phyloP scores from a whole-genome alignment of 2,329 filamentous ascomycete genomes.

The Metarhizium guizhouense region DNA sequence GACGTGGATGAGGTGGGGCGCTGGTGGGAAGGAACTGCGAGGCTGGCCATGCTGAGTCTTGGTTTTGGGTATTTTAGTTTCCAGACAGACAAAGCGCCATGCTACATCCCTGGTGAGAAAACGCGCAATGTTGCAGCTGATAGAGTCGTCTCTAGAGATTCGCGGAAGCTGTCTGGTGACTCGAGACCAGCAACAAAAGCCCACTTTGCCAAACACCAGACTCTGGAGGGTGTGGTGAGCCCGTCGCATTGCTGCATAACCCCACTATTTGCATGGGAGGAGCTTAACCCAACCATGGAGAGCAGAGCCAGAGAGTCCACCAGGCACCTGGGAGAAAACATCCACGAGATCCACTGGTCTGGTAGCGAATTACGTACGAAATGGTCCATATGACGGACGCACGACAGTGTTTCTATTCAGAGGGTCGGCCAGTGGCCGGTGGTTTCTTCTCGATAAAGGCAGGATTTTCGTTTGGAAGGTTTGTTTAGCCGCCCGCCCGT shows the following conservation, averaged over 20 bases:
- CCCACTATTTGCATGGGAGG: slow-evolving; percentile 11
- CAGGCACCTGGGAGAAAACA: no score
- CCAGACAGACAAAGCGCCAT: not conserved
- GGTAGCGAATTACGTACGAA: not conserved
- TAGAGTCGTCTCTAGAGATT: not conserved
- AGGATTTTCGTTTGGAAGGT: no score
- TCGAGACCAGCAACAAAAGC: not conserved
- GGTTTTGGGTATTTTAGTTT: not conserved
- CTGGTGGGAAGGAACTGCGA: slow-evolving; percentile 19
- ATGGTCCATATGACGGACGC: no score
- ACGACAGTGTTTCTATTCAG: no score
- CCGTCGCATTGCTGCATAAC: slow-evolving; percentile 12
- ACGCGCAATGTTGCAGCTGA: not conserved
- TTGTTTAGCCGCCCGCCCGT: no score
- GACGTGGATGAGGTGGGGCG: slow-evolving; percentile 10
- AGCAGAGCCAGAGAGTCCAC: no score
- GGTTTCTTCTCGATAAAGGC: no score
- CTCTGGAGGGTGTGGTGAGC: not conserved
- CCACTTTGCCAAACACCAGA: not conserved
- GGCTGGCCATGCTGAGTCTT: slow-evolving; percentile 15
- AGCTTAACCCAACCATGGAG: not conserved
- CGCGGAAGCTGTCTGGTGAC: no score
- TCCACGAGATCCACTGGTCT: not conserved
- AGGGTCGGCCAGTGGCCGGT: no score
- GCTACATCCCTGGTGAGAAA: slow-evolving; percentile 1